Evolutionary conservation across 169 alveolate genomes (phyloP), one percentile per base, ranked within the genome.

Genomic region (Plasmodium chabaudi): DNA sequence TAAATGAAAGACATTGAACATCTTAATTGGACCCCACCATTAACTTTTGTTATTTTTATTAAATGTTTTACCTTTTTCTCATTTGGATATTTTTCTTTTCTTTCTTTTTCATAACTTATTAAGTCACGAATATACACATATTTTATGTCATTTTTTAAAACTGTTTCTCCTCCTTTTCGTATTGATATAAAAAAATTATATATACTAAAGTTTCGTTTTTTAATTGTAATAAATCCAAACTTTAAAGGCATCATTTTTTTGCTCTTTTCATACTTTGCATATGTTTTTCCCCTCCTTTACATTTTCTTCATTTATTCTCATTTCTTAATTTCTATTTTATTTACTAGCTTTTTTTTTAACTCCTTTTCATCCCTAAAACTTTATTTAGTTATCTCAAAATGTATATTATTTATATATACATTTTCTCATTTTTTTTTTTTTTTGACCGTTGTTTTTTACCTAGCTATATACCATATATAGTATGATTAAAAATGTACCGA

Each of bases 141-240:
- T 47, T 82, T 82, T 68, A 82, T 82, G 53, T 82, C 90, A 19
- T 82, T 82, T n/a, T 55, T 65, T 47, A 82, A 60, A 9, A 57
- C 56, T 1, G 84, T 6, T 46, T 82, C 90, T 25, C 79, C 90
- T 4, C 90, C 90, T 59, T 82, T 82, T 59, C 90, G 15, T 34
- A 67, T 44, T 2, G 84, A 82, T 21, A 82, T 65, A 53, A 82
- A 82, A 67, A 82, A 82, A 61, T 82, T 82, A 42, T 53, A 82
- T 71, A n/a, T 59, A 44, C 90, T 53, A 9, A 82, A 34, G 44
- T 1, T 39, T 61, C 82, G 34, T 57, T 64, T 82, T 27, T 67
- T 70, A 3, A 34, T 34, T 13, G 53, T 10, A 5, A 59, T 34
- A 57, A 82, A 49, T 15, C 44, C 25, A 39, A 67, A 64, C 39